Evolutionary conservation across 2,329 filamentous ascomycete genomes (phyloP).

Genomic region (Hypoxylon sp.): DNA sequence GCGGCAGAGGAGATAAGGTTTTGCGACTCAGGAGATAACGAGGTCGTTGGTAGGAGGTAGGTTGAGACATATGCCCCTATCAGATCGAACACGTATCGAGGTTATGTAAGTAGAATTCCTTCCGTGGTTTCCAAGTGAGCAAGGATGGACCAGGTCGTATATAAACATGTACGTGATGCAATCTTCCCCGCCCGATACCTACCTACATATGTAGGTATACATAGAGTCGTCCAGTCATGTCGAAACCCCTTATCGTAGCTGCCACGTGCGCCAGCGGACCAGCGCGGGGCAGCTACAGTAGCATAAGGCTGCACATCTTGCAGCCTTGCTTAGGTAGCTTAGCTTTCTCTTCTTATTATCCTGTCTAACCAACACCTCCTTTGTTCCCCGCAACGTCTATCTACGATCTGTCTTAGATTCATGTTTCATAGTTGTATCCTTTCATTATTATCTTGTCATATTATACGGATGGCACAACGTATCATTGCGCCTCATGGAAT

Average conservation of each 20-base stretch:
- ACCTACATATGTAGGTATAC: conserved; percentile 8
- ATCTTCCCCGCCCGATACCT: conserved; percentile 38
- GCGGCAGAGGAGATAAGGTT: conserved; percentile 37
- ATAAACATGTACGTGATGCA: conserved; percentile 24
- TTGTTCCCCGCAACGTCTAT: conserved; percentile 22
- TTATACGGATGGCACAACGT: too few species aligned
- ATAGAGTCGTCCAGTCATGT: conserved; percentile 22
- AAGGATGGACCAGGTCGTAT: conserved; percentile 6
- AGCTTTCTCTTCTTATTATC: too few species aligned
- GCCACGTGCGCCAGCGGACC: background rate
- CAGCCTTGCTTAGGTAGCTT: too few species aligned
- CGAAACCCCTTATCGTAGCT: conserved; percentile 29
- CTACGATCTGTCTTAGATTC: background rate
- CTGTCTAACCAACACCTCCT: too few species aligned
- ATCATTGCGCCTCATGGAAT: too few species aligned
- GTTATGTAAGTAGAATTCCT: conserved; percentile 35
- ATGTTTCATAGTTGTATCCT: background rate
- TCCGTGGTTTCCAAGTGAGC: background rate
- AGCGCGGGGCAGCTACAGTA: too few species aligned
- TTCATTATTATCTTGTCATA: background rate
- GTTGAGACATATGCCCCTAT: conserved; percentile 14
- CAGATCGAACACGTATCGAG: conserved; percentile 16
- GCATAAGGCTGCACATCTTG: too few species aligned
- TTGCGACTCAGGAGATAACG: conserved; percentile 36
- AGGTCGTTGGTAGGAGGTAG: background rate